These are phyloP conservation scores for Botrytis deweyae DNA, from an alignment of 2,329 filamentous ascomycete species.

Conservation along the genomic window DNA sequence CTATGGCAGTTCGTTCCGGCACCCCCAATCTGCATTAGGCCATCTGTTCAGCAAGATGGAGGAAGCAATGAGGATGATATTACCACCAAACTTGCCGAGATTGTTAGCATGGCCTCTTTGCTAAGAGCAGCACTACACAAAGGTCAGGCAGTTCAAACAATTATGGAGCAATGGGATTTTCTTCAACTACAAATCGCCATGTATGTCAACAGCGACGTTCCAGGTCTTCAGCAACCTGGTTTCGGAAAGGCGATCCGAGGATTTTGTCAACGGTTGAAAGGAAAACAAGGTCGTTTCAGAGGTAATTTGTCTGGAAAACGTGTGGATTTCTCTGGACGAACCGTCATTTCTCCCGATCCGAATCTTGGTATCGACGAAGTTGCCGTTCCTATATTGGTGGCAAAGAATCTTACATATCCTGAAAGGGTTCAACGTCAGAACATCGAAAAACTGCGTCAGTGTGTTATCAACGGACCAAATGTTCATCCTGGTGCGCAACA, in stretches of 20 bases:
- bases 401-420: conserved; percentile 93
- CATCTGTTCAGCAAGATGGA: conserved; percentile 88
- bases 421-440: conserved; percentile 86
- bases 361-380: conserved; percentile 93
- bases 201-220: conserved; percentile 96
- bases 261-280: conserved; percentile 93
- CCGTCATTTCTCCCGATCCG: conserved; percentile 95
- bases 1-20: conserved; percentile 96
- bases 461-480: conserved; percentile 72
- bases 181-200: conserved; percentile 92
- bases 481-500: conserved; percentile 87
- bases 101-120: conserved; percentile 86
- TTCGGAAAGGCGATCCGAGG: conserved; percentile 87
- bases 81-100: conserved; percentile 95
- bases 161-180: conserved; percentile 99
- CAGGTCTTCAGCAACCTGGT: conserved; percentile 84
- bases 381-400: conserved; percentile 86
- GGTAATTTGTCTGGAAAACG: conserved; percentile 97
- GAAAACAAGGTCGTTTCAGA: conserved; percentile 95
- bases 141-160: conserved; percentile 79
- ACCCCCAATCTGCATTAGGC: conserved; percentile 89
- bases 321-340: conserved; percentile 96
- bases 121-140: conserved; percentile 80
- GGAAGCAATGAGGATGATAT: conserved; percentile 96
- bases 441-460: conserved; percentile 72